Base-by-base conservation (phyloP, 495 filamentous ascomycete species). In the Apiosordaria backusii region DNA sequence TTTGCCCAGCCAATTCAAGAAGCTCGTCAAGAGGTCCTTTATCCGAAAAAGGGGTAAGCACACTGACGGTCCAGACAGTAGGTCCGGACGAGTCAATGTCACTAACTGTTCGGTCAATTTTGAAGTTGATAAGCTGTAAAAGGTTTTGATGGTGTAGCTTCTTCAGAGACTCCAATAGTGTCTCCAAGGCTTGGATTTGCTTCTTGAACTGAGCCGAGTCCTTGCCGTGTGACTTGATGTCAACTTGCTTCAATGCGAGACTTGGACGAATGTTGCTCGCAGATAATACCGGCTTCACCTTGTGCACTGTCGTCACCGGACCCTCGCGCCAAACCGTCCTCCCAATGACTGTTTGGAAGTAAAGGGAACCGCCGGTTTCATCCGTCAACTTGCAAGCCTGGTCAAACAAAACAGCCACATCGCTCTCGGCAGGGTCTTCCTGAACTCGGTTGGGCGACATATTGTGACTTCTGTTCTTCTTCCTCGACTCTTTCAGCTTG, bases 1-100 rank as follows among this genome's bases (percentile, higher is more conserved):
- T 77, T n/a, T 83, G 84, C 29, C 88, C 90, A 27, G 91, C 86
- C 60, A 93, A 83, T 50, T 92, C 89, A 59, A 99, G 81, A 18
- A 95, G 80, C 60, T 97, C 92, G 3, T 87, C 84, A 2, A 99
- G 78, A 1, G 95, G 90, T 0, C 93, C 92, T 75, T 90, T 93
- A 35, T 90, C 88, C 1, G 90, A 88, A 68, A 90, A 84, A 58
- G 93, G 90, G 22, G 84, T 85, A n/a, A 97, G 83, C 4, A 93
- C 79, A 67, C 84, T 89, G n/a, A 97, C 85, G n/a, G 84, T 88
- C 91, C 93, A 97, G 22, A 77, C 74, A 26, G 77, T 75, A 0
- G 72, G 69, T 25, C 70, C 66, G 3, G 73, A 65, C 21, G 75
- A 75, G 24, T 82, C 77, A 3, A 69, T 71, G 16, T 80, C 78